A percentile compares a stretch with the other conserved stretches of the same genome.
Evolutionary conservation across 179 eudicot species (phyloP).

Genomic region (Carnegiea gigantea): DNA sequence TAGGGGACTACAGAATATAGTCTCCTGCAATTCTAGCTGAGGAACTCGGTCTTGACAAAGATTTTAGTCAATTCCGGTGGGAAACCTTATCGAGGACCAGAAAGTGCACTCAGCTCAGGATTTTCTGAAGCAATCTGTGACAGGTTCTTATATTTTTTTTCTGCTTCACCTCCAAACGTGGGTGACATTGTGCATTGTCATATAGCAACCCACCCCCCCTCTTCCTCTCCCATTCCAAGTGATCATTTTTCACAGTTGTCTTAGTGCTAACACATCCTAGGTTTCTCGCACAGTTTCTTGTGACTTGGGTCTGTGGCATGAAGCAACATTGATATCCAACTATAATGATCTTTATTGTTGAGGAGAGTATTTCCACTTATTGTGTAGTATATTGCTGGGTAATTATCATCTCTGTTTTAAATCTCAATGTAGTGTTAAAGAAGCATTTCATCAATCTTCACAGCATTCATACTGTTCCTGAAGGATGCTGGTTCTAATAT

Average conservation of each 20-base stretch:
- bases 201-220: slow-evolving; percentile 5
- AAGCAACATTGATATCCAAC: slow-evolving; percentile 18
- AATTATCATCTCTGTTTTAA: too few species aligned
- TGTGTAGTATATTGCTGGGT: too few species aligned
- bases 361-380: too few species aligned
- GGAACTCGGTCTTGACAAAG: slow-evolving; percentile 23
- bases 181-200: slow-evolving; percentile 27
- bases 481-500: too few species aligned
- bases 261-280: slow-evolving; percentile 18
- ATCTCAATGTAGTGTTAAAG: too few species aligned
- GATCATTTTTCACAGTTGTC: slow-evolving; percentile 10
- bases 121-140: slow-evolving; percentile 12
- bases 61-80: too few species aligned
- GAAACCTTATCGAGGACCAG: too few species aligned
- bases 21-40: slow-evolving; percentile 26
- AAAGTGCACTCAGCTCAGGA: slow-evolving; percentile 6
- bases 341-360: slow-evolving; percentile 8
- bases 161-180: background rate
- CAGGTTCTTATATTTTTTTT: slow-evolving; percentile 1
- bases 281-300: slow-evolving; percentile 2
- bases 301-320: background rate
- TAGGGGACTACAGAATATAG: slow-evolving; percentile 31
- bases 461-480: too few species aligned
- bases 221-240: background rate
- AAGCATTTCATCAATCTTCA: too few species aligned